phyloP scores from a whole-genome alignment of 768 basidiomycete species.

The Mycena haematopus region DNA sequence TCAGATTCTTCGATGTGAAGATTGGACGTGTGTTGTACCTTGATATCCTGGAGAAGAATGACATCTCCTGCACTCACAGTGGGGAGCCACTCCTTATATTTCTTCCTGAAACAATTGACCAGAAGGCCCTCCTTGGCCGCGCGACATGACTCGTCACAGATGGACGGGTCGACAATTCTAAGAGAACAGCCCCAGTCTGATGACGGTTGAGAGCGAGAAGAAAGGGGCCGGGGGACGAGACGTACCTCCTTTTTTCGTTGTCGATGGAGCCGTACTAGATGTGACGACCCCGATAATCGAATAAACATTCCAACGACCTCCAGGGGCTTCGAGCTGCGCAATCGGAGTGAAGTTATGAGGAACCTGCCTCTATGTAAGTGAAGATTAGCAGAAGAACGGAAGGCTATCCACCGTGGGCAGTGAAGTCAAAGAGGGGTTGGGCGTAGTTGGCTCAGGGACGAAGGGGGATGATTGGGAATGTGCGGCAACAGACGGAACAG shows the following conservation, averaged over 20 bases:
- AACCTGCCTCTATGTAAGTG: constrained; percentile 11
- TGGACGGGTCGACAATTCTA: constrained; percentile 60
- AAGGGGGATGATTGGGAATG: neutral
- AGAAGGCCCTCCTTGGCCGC: constrained; percentile 35
- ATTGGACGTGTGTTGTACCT: constrained; percentile 42
- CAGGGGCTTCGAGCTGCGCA: neutral
- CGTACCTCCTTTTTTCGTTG: constrained; percentile 34
- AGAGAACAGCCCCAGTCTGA: constrained; percentile 56
- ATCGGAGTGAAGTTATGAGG: constrained; percentile 3
- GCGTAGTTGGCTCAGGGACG: neutral
- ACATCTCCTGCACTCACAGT: constrained; percentile 54
- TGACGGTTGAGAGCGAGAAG: neutral
- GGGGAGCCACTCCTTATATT: constrained; percentile 57
- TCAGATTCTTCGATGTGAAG: neutral
- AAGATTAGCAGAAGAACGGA: neutral
- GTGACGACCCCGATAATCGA: constrained; percentile 23
- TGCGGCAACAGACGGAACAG: neutral
- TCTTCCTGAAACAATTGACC: constrained; percentile 60
- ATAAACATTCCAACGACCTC: neutral
- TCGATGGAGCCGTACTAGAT: neutral
- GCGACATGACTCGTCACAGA: constrained; percentile 35
- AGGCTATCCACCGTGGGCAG: neutral
- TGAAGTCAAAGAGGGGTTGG: neutral
- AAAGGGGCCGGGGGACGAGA: neutral
- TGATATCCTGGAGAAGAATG: constrained; percentile 56